Evolutionary conservation across 1,284 basidiomycete genomes (phyloP).

Genomic region (Ustilago loliicola): DNA sequence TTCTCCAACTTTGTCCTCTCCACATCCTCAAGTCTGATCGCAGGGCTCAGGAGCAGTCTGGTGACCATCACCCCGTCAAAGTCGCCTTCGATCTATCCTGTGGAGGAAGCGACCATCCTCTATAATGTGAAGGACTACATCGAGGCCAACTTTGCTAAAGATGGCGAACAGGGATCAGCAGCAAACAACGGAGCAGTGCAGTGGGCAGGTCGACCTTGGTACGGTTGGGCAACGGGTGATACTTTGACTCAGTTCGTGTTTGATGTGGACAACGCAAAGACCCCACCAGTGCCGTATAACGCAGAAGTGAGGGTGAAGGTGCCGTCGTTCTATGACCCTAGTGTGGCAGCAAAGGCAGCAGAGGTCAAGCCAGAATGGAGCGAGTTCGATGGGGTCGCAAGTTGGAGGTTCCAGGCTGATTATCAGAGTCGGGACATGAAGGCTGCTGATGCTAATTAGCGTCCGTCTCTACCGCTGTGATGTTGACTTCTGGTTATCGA

Average conservation of each 20-base stretch:
- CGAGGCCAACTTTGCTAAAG: slow-evolving; percentile 35
- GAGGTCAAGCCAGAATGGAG: slow-evolving; percentile 35
- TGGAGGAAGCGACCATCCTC: slow-evolving; percentile 25
- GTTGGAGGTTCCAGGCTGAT: slow-evolving; percentile 45
- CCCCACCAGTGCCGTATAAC: slow-evolving; percentile 39
- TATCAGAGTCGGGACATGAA: slow-evolving; percentile 40
- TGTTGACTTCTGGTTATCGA: background rate
- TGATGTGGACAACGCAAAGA: slow-evolving; percentile 23
- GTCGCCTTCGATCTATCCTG: slow-evolving; percentile 37
- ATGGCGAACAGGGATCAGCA: slow-evolving; percentile 20
- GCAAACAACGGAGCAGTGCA: slow-evolving; percentile 28
- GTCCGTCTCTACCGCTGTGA: no score
- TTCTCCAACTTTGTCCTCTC: slow-evolving; percentile 39
- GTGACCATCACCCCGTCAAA: slow-evolving; percentile 35
- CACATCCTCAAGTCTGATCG: slow-evolving; percentile 41
- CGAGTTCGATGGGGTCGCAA: slow-evolving; percentile 35
- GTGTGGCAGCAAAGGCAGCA: slow-evolving; percentile 13
- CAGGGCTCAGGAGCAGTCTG: slow-evolving; percentile 39
- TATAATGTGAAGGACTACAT: slow-evolving; percentile 52
- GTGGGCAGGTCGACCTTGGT: slow-evolving; percentile 50
- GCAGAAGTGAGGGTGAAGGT: slow-evolving; percentile 26
- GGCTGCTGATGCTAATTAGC: slow-evolving; percentile 24
- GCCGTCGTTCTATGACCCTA: slow-evolving; percentile 42
- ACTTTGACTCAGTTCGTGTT: slow-evolving; percentile 48
- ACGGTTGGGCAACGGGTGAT: slow-evolving; percentile 42